These are phyloP conservation scores for Pythium dissimile DNA, from an alignment of 352 stramenopile genomes.

Conservation along the genomic window DNA sequence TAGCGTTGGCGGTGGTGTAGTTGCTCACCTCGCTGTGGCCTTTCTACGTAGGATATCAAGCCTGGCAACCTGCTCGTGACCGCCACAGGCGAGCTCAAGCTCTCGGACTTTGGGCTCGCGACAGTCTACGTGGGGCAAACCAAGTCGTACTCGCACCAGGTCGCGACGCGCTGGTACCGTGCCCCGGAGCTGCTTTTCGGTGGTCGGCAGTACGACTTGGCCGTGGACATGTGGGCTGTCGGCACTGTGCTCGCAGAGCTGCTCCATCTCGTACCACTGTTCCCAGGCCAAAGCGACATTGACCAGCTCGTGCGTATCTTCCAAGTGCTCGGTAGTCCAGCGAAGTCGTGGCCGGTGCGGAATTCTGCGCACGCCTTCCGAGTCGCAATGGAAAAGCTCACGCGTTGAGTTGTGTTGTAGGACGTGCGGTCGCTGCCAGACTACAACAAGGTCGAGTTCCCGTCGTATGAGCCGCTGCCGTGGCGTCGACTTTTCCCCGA, in stretches of 20 bases:
- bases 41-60: conserved; percentile 54
- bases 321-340: conserved; percentile 56
- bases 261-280: conserved; percentile 55
- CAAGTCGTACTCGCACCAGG: conserved; percentile 63
- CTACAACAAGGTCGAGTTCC: conserved; percentile 69
- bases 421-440: conserved; percentile 38
- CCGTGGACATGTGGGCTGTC: conserved; percentile 74
- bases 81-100: conserved; percentile 54
- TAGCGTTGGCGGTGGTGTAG: no score
- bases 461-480: conserved; percentile 40
- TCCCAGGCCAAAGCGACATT: conserved; percentile 78
- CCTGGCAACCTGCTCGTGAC: conserved; percentile 65
- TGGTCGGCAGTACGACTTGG: conserved; percentile 47
- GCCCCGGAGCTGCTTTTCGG: conserved; percentile 80
- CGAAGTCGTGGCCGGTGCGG: conserved; percentile 48
- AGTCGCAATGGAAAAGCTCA: no score
- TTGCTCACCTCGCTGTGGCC: neutral
- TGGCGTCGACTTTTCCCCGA: conserved; percentile 49
- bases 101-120: conserved; percentile 78
- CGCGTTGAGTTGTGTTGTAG: neutral
- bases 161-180: conserved; percentile 81
- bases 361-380: no score
- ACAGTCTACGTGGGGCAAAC: conserved; percentile 45
- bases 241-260: conserved; percentile 68
- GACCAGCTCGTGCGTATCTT: conserved; percentile 78